phyloP scores from a whole-genome alignment of 345 rosid genomes.

The Clarkia xantiana region DNA sequence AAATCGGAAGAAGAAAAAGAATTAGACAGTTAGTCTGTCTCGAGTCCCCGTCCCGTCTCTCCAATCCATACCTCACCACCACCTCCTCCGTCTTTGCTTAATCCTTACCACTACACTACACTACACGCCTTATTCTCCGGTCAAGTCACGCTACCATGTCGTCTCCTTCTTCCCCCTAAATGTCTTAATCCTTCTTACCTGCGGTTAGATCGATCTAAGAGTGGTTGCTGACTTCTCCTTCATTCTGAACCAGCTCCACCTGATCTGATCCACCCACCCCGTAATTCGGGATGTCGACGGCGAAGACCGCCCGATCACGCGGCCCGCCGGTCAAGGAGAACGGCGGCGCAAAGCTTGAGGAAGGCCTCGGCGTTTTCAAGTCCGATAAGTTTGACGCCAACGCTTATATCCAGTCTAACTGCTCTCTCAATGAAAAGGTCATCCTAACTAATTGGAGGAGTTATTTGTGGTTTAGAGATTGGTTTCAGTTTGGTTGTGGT shows the following conservation, averaged over 20 bases:
- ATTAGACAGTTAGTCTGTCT: background rate
- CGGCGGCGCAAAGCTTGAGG: conserved; percentile 71
- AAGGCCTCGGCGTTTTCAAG: conserved; percentile 73
- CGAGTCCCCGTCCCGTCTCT: background rate
- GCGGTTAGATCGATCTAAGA: conserved; percentile 8
- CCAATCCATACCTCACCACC: background rate
- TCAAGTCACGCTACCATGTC: background rate
- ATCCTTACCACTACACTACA: background rate
- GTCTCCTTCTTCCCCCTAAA: background rate
- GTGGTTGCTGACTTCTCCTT: conserved; percentile 1
- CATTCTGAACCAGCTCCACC: background rate
- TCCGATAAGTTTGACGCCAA: conserved; percentile 91
- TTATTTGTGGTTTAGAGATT: no score
- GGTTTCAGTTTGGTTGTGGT: background rate
- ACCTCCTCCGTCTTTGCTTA: background rate
- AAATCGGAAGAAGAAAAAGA: no score
- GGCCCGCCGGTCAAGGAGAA: conserved; percentile 54
- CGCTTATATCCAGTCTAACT: conserved; percentile 80
- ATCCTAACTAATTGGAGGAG: background rate
- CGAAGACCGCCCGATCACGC: conserved; percentile 52
- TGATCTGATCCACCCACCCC: conserved; percentile 8
- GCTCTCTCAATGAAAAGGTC: conserved; percentile 95
- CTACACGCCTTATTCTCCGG: background rate
- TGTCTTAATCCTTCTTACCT: background rate
- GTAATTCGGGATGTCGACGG: conserved; percentile 32